Evolutionary conservation across 495 filamentous ascomycete genomes (phyloP).

Genomic region (Aspergillus steynii): DNA sequence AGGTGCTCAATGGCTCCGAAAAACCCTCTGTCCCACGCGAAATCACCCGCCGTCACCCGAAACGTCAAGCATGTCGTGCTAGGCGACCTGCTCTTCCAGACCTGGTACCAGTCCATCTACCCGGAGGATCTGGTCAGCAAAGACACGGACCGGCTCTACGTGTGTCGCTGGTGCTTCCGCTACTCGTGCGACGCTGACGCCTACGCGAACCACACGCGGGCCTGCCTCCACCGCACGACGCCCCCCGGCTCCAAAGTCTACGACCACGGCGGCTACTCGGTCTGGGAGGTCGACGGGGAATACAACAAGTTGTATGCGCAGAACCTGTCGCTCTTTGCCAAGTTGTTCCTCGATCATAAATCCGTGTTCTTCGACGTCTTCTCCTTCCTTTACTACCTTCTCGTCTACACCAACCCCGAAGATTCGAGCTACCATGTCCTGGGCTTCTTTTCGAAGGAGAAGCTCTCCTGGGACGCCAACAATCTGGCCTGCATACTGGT

Average conservation of each 20-base stretch:
- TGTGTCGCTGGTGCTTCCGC: conserved; percentile 92
- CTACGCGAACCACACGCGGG: conserved; percentile 53
- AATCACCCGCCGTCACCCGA: conserved; percentile 45
- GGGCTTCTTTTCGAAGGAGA: conserved; percentile 98
- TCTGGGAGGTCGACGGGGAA: conserved; percentile 93
- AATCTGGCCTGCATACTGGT: conserved; percentile 96
- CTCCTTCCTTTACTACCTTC: conserved; percentile 92
- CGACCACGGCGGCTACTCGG: conserved; percentile 57
- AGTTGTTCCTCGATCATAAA: conserved; percentile 96
- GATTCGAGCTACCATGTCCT: conserved; percentile 58
- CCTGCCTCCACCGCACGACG: conserved; percentile 35
- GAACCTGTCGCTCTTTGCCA: conserved; percentile 95
- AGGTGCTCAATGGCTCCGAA: conserved; percentile 30
- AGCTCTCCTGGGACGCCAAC: conserved; percentile 97
- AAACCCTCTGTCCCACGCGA: conserved; percentile 28
- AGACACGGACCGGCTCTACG: conserved; percentile 67
- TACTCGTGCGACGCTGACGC: conserved; percentile 74
- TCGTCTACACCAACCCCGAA: conserved; percentile 53
- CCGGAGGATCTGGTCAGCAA: conserved; percentile 73
- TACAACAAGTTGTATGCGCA: conserved; percentile 90
- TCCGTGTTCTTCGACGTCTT: conserved; percentile 96
- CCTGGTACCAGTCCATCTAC: conserved; percentile 79
- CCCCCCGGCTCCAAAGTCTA: conserved; percentile 57
- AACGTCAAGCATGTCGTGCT: conserved; percentile 76
- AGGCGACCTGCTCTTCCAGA: conserved; percentile 69